A percentile compares a stretch with the other conserved stretches of the same genome.
Evolutionary conservation across 106 monocot species (phyloP).

Genomic region (Alisma plantagoaquatica): DNA sequence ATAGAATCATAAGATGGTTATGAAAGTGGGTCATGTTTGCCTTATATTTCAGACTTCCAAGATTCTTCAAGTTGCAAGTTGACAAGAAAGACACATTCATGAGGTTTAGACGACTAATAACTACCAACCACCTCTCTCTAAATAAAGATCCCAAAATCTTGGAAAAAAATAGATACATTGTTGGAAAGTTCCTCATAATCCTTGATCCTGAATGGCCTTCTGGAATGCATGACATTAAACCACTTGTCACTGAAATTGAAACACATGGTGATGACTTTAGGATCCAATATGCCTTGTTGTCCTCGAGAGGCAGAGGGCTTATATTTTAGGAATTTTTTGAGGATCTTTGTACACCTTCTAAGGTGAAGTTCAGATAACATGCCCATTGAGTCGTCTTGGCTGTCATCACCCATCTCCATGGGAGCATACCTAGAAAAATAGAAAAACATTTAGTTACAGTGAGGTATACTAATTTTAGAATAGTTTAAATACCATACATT

Average conservation of each 20-base stretch:
- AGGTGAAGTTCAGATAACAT: slow-evolving; percentile 53
- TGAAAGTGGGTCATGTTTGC: slow-evolving; percentile 36
- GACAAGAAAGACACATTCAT: no score
- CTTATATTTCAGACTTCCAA: slow-evolving; percentile 45
- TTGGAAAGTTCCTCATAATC: slow-evolving; percentile 41
- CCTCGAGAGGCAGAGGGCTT: no score
- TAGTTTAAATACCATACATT: no score
- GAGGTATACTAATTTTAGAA: no score
- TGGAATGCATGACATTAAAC: slow-evolving; percentile 65
- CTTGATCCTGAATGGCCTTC: slow-evolving; percentile 46
- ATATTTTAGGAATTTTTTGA: slow-evolving; percentile 30
- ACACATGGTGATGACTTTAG: slow-evolving; percentile 10
- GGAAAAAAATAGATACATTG: slow-evolving; percentile 38
- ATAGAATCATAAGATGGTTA: slow-evolving; percentile 43
- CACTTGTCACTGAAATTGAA: slow-evolving; percentile 62
- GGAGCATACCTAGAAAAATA: slow-evolving; percentile 66
- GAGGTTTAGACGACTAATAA: no score
- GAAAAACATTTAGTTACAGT: no score
- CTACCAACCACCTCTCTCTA: no score
- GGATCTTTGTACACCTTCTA: slow-evolving; percentile 51
- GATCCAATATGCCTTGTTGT: no score
- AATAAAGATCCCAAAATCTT: no score
- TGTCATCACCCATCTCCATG: slow-evolving; percentile 53
- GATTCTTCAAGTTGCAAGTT: slow-evolving; percentile 39
- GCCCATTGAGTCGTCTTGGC: slow-evolving; percentile 43